A percentile compares a stretch with the other conserved stretches of the same genome.
Evolutionary conservation across 352 stramenopile genomes (phyloP).

Genomic region (Pythium pyrilobum): DNA sequence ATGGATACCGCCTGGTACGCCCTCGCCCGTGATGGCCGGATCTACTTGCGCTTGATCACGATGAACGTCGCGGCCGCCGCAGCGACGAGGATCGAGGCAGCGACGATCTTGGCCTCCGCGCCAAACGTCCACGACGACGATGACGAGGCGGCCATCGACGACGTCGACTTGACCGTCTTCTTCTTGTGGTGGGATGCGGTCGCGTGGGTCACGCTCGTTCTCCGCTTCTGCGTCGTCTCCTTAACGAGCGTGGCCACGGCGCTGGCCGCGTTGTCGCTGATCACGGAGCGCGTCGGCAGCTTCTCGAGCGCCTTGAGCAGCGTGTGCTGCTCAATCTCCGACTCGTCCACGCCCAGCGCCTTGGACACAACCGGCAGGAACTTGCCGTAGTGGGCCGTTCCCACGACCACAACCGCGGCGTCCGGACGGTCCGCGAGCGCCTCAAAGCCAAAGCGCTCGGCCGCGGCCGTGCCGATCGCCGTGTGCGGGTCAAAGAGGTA

Average conservation of each 20-base stretch:
- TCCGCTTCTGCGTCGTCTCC: constrained; percentile 28
- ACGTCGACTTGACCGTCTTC: not conserved
- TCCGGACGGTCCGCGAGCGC: constrained; percentile 51
- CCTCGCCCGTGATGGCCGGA: too few species aligned
- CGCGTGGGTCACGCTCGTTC: not conserved
- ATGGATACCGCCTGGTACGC: too few species aligned
- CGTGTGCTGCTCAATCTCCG: constrained; percentile 65
- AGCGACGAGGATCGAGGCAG: constrained; percentile 31
- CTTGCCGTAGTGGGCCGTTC: constrained; percentile 97
- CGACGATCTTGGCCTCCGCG: constrained; percentile 6
- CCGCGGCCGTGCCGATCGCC: constrained; percentile 92
- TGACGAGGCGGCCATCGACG: not conserved
- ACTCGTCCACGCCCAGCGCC: constrained; percentile 75
- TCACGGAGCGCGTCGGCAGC: constrained; percentile 53
- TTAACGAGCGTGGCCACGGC: constrained; percentile 59
- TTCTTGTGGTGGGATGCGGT: constrained; percentile 3
- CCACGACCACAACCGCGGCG: constrained; percentile 90
- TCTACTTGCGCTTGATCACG: constrained; percentile 39
- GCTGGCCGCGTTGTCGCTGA: constrained; percentile 58
- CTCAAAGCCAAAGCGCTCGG: constrained; percentile 71
- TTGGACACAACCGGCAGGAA: constrained; percentile 92
- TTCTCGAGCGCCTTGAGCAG: constrained; percentile 71
- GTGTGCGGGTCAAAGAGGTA: constrained; percentile 98
- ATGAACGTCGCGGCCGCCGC: constrained; percentile 30
- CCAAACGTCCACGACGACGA: constrained; percentile 6